A percentile compares a stretch with the other conserved stretches of the same genome.
These are phyloP conservation scores for Apophysomyces trapeziformis DNA, from an alignment of 371 early-diverging fungal genomes.

Conservation along the genomic window DNA sequence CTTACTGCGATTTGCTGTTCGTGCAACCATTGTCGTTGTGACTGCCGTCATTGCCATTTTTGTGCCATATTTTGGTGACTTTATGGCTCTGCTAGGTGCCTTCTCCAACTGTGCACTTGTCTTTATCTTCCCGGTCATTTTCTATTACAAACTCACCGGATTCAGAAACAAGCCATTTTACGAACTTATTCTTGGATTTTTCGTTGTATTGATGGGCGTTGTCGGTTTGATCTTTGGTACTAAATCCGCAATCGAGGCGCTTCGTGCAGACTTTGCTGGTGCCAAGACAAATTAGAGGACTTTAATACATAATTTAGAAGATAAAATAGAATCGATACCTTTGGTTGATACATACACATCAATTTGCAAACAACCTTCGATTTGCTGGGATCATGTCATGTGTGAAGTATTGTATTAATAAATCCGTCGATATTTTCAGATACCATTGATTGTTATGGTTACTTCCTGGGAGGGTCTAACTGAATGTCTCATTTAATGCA, in stretches of 20 bases:
- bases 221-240: conserved; percentile 70
- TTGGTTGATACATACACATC: too few species aligned
- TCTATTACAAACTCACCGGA: conserved; percentile 67
- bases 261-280: conserved; percentile 46
- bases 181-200: conserved; percentile 48
- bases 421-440: too few species aligned
- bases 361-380: too few species aligned
- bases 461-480: too few species aligned
- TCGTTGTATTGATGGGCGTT: conserved; percentile 59
- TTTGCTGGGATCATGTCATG: too few species aligned
- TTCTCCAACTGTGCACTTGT: conserved; percentile 68
- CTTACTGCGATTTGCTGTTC: conserved; percentile 45
- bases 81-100: conserved; percentile 76
- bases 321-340: too few species aligned
- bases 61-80: conserved; percentile 74
- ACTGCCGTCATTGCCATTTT: conserved; percentile 57
- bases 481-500: too few species aligned
- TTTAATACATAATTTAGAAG: background rate
- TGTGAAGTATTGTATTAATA: too few species aligned
- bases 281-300: background rate
- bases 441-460: too few species aligned
- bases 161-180: conserved; percentile 37
- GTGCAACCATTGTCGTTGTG: conserved; percentile 46
- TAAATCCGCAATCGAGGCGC: conserved; percentile 54
- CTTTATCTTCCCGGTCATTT: conserved; percentile 72